phyloP scores from a whole-genome alignment of 495 filamentous ascomycete genomes.

The Tirmania nivea region DNA sequence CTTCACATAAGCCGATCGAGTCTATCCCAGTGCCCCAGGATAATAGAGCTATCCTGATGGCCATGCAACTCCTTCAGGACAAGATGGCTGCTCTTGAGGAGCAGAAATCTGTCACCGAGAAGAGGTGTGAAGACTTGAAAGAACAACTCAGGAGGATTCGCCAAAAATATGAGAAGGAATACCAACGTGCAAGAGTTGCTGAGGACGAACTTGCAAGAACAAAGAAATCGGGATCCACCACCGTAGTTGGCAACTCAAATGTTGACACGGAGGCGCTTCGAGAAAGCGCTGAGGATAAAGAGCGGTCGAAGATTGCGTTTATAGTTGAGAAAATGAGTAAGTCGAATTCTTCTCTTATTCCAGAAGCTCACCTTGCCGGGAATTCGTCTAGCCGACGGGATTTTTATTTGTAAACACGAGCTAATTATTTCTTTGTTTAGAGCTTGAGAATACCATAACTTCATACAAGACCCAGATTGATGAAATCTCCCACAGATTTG shows the following conservation, averaged over 20 bases:
- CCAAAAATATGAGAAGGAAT: slow-evolving; percentile 25
- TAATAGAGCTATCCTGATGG: slow-evolving; percentile 46
- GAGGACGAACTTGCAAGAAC: slow-evolving; percentile 22
- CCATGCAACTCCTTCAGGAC: slow-evolving; percentile 42
- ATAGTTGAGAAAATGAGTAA: slow-evolving; percentile 33
- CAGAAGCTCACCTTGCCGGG: too few relatives aligned
- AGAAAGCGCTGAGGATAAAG: slow-evolving; percentile 20
- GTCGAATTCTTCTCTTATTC: slow-evolving; percentile 7
- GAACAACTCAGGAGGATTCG: slow-evolving; percentile 32
- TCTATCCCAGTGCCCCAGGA: slow-evolving; percentile 45
- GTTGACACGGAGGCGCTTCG: slow-evolving; percentile 22
- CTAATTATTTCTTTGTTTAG: slow-evolving; percentile 16
- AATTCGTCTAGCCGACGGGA: neutral
- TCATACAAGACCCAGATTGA: slow-evolving; percentile 37
- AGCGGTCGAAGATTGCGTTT: slow-evolving; percentile 7
- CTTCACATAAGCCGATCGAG: slow-evolving; percentile 29
- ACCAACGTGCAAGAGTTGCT: slow-evolving; percentile 25
- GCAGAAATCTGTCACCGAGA: slow-evolving; percentile 35
- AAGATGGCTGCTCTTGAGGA: slow-evolving; percentile 40
- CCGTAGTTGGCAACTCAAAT: slow-evolving; percentile 18
- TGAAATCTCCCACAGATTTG: slow-evolving; percentile 33
- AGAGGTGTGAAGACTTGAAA: slow-evolving; percentile 35
- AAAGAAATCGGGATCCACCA: slow-evolving; percentile 12
- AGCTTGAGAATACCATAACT: slow-evolving; percentile 36
- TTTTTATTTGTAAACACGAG: neutral